Conservation (phyloP, 305 asterid genomes). For the Petunia hybrid region DNA sequence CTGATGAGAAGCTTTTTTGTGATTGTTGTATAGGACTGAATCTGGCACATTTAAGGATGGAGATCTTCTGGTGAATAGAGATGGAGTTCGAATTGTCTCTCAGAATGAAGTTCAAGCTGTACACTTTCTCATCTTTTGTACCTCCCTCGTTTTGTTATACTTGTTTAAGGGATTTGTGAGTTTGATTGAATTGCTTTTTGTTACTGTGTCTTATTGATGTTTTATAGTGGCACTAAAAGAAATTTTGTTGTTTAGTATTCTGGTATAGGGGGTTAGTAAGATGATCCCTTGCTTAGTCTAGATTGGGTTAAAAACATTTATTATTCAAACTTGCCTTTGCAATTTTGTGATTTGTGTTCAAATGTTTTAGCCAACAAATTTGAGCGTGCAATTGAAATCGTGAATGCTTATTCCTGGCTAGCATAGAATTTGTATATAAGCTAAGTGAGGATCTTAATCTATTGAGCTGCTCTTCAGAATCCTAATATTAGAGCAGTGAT, state of each 20-base stretch:
- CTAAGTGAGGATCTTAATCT: not conserved
- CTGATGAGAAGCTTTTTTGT: constrained; percentile 1
- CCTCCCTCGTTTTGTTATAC: not conserved
- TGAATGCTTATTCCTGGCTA: not conserved
- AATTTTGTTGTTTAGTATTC: not conserved
- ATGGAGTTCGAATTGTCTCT: constrained; percentile 90
- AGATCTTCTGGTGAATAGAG: constrained; percentile 91
- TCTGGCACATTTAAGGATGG: constrained; percentile 99
- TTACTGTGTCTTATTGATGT: not conserved
- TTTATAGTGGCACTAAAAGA: not conserved
- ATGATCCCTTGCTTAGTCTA: constrained; percentile 17
- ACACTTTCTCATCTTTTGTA: constrained; percentile 34
- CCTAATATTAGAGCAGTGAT: not conserved
- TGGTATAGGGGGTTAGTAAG: not conserved
- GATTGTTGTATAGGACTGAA: constrained; percentile 64
- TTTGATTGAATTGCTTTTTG: not conserved
- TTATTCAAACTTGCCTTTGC: not conserved
- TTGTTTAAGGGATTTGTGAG: not conserved
- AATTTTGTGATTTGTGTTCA: not conserved
- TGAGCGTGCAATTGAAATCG: not conserved
- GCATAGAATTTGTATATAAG: not conserved
- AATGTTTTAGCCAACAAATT: not conserved
- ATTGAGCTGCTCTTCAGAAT: not conserved
- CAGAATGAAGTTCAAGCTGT: constrained; percentile 77
- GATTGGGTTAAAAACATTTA: not conserved